These are phyloP conservation scores for Thuidium tamariscinum DNA, from an alignment of 225 moss, liverwort and hornwort genomes.

Conservation along the genomic window DNA sequence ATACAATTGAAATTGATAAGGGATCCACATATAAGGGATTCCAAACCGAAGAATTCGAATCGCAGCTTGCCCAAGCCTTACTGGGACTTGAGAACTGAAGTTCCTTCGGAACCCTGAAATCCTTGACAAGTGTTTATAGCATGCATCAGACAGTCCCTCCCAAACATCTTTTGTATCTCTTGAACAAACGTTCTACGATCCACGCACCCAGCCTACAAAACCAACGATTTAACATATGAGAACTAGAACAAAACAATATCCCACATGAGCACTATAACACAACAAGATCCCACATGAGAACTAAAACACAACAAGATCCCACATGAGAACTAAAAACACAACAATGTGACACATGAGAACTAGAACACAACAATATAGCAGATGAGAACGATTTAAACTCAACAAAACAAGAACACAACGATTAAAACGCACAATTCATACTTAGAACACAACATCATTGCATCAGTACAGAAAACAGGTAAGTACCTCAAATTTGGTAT, in stretches of 20 bases:
- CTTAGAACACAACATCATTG: neutral
- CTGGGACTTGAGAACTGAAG: conserved; percentile 4
- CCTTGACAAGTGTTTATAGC: conserved; percentile 36
- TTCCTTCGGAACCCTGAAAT: conserved; percentile 4
- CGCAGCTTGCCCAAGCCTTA: neutral
- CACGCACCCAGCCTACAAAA: conserved; percentile 36
- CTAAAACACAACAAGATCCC: neutral
- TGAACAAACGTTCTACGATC: conserved; percentile 33
- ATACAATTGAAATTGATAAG: neutral
- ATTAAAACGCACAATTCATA: neutral
- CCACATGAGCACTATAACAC: neutral
- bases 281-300: neutral
- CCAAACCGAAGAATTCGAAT: neutral
- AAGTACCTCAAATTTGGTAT: conserved; percentile 23
- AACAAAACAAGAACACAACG: neutral
- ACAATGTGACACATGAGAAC: neutral
- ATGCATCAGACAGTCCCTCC: conserved; percentile 24
- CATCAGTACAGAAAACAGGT: neutral
- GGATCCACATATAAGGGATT: neutral
- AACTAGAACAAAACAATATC: neutral
- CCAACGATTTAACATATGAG: neutral
- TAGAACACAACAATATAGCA: neutral
- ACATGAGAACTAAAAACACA: neutral
- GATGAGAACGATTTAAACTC: neutral
- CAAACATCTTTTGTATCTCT: conserved; percentile 34